These are phyloP conservation scores for Talaromyces sp. DNA, from an alignment of 2,329 filamentous ascomycete genomes.

Conservation along the genomic window DNA sequence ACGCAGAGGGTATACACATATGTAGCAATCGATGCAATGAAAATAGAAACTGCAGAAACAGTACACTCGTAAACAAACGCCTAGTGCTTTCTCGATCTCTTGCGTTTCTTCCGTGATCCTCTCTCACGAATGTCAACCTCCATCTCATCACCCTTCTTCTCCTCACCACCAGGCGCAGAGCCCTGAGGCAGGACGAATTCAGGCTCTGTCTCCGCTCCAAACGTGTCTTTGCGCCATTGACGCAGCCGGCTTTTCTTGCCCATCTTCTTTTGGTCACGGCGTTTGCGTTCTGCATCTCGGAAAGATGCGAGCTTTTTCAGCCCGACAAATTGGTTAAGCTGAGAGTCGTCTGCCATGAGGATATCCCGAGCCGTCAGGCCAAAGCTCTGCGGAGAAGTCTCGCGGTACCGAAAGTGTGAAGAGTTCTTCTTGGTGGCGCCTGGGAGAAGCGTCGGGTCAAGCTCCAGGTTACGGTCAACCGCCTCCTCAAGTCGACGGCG, in stretches of 20 bases:
- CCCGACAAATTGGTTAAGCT: constrained; percentile 84
- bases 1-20: background rate
- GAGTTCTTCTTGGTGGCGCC: constrained; percentile 47
- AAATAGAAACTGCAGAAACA: background rate
- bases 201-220: constrained; percentile 54
- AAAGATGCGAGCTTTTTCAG: constrained; percentile 93
- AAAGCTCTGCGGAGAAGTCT: constrained; percentile 84
- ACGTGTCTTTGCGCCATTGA: constrained; percentile 72
- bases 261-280: constrained; percentile 76
- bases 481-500: constrained; percentile 78
- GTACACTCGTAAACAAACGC: background rate
- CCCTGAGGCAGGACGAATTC: constrained; percentile 23
- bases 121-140: constrained; percentile 39
- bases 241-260: constrained; percentile 88
- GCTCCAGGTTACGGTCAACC: constrained; percentile 72
- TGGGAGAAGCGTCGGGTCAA: constrained; percentile 59
- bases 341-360: constrained; percentile 76
- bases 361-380: constrained; percentile 88
- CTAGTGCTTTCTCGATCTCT: constrained; percentile 40
- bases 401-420: constrained; percentile 77
- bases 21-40: background rate
- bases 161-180: constrained; percentile 17
- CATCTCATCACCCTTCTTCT: constrained; percentile 20
- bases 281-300: constrained; percentile 82
- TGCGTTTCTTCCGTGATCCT: constrained; percentile 35